These are phyloP conservation scores for Uronychia binucleata DNA, from an alignment of 73 alveolate species.

Conservation along the genomic window DNA sequence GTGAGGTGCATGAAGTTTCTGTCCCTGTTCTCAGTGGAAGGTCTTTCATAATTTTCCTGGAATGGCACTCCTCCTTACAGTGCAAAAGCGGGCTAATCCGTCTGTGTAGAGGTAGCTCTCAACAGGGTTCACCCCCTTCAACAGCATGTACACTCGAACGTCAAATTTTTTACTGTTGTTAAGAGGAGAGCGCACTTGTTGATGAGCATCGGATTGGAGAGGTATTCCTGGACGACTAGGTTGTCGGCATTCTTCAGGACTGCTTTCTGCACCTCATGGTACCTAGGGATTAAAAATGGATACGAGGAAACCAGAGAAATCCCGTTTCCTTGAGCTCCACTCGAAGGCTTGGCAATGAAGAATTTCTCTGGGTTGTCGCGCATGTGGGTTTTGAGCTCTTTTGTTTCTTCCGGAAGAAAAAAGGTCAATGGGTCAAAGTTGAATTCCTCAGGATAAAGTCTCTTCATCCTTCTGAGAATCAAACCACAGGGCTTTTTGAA, in stretches of 20 bases:
- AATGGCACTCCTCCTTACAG: no score
- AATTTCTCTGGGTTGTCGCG: not conserved
- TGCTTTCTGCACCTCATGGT: not conserved
- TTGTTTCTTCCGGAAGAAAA: not conserved
- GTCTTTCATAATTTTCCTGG: conserved; percentile 81
- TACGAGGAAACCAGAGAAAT: conserved; percentile 45
- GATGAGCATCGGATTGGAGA: conserved; percentile 88
- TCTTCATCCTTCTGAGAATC: not conserved
- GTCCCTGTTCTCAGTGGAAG: conserved; percentile 70
- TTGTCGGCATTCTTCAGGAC: conserved; percentile 14
- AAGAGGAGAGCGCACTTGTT: conserved; percentile 41
- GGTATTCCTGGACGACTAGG: conserved; percentile 74
- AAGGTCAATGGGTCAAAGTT: not conserved
- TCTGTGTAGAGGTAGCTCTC: conserved; percentile 77
- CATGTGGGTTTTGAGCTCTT: not conserved
- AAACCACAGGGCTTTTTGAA: not conserved
- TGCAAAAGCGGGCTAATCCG: conserved; percentile 94
- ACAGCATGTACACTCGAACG: conserved; percentile 88
- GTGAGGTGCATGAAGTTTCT: conserved; percentile 88
- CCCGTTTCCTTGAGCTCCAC: conserved; percentile 82
- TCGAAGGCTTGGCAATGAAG: conserved; percentile 72
- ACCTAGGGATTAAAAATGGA: not conserved
- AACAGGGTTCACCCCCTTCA: conserved; percentile 87
- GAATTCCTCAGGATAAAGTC: not conserved
- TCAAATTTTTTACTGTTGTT: conserved; percentile 76